Base-by-base conservation (phyloP, 305 asterid species). In the Ilex paraguariensis region DNA sequence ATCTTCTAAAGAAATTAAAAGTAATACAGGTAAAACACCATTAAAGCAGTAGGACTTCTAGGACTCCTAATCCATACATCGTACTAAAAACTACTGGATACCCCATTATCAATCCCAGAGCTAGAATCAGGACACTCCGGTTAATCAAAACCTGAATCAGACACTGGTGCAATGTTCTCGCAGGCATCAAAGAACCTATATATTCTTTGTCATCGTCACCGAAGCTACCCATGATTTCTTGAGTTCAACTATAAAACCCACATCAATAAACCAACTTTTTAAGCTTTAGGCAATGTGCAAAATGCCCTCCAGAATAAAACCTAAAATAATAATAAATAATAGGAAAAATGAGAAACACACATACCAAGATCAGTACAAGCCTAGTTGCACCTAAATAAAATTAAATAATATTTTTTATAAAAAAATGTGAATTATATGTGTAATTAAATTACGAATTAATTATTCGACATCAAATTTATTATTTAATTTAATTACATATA, bases 61-160 rank as follows among this genome's bases (percentile, higher is more conserved):
- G 95, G 95, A 65, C 83, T 68, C 51, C 79, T 77, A 40, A 72
- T 53, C 98, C 98, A 92, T 63, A 81, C 60, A 67, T 77, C 86
- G 62, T 87, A 89, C 7, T 71, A 56, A 56, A 61, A 65, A 57
- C 62, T 62, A 36, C 59, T 11, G 3, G 52, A 55, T 56, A 51
- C 67, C 52, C 46, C 31, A 57, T 75, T 60, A 57, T 64, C 74
- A 60, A 58, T n/a, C 36, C 59, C 69, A 15, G 68, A 53, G 49
- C 56, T 82, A 69, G 68, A 58, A 60, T 66, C 70, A 14, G 64
- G 61, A 42, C 56, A 14, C 15, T 61, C 16, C 31, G 69, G 61
- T 70, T 59, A 60, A 61, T 63, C 74, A 10, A 73, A 64, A 55
- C 14, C 75, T 21, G 45, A 72, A 57, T 74, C 87, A 40, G 81